A percentile compares a stretch with the other conserved stretches of the same genome.
Conservation (phyloP, 768 basidiomycete species). For the Sarcodon aspratus region DNA sequence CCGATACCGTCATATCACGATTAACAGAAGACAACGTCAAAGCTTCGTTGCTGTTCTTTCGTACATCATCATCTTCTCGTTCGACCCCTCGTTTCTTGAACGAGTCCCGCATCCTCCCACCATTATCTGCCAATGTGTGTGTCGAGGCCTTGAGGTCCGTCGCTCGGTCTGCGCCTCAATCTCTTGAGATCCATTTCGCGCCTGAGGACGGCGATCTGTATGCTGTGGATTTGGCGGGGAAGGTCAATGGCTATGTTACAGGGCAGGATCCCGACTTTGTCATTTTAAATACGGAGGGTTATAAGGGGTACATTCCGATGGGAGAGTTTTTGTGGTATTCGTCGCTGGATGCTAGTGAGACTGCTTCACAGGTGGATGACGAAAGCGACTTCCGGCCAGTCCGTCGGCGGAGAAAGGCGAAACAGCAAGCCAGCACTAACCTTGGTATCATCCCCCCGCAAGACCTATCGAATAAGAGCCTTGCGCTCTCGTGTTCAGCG, state of each 20-base stretch:
- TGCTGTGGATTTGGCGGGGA: constrained; percentile 74
- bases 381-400: constrained; percentile 45
- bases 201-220: constrained; percentile 79
- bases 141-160: constrained; percentile 37
- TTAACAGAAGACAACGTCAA: constrained; percentile 46
- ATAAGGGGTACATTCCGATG: constrained; percentile 68
- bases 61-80: constrained; percentile 60
- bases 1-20: constrained; percentile 52
- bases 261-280: constrained; percentile 80
- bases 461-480: constrained; percentile 15
- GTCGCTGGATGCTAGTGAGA: background rate
- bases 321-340: constrained; percentile 63
- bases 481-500: constrained; percentile 41
- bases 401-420: constrained; percentile 38
- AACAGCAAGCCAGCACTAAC: constrained; percentile 18
- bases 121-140: constrained; percentile 47
- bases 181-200: constrained; percentile 53
- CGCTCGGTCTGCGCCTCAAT: constrained; percentile 8
- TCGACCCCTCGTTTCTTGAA: constrained; percentile 54
- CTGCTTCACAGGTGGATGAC: constrained; percentile 14
- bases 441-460: constrained; percentile 41
- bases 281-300: constrained; percentile 64
- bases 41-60: constrained; percentile 64
- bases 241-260: constrained; percentile 60
- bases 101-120: constrained; percentile 68